These are phyloP conservation scores for Neofusicoccum parvum DNA, from an alignment of 2,329 filamentous ascomycete genomes.

Conservation along the genomic window DNA sequence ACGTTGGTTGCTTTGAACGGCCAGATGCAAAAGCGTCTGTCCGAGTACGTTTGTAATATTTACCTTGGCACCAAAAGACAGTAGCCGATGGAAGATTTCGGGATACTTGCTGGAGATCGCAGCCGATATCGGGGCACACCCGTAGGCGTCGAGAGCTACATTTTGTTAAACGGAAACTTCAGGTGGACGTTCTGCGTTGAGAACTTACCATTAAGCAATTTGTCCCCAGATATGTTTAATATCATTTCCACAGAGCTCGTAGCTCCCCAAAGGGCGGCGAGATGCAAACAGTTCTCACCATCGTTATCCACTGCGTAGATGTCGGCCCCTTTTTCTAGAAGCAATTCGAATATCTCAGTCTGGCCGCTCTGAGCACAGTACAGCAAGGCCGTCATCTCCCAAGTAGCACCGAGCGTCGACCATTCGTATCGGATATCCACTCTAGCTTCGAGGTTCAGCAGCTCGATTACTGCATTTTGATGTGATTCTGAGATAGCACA, in stretches of 20 bases:
- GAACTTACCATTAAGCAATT: not conserved
- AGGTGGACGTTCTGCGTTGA: not conserved
- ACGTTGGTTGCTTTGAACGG: not conserved
- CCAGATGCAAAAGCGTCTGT: not conserved
- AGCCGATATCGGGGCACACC: not conserved
- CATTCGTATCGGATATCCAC: not conserved
- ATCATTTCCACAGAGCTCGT: not conserved
- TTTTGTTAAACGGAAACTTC: too few species aligned
- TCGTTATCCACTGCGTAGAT: not conserved
- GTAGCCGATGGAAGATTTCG: not conserved
- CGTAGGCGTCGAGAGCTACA: not conserved
- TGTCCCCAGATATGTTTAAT: fast-evolving
- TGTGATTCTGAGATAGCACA: fast-evolving
- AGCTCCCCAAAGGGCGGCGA: fast-evolving
- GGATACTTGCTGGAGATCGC: fast-evolving
- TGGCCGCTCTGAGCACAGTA: fast-evolving
- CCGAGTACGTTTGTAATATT: not conserved
- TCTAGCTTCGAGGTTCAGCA: not conserved
- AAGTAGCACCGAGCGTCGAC: too few species aligned
- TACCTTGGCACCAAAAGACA: not conserved
- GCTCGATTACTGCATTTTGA: too few species aligned
- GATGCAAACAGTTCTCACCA: not conserved
- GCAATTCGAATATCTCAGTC: not conserved
- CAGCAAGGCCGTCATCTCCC: not conserved
- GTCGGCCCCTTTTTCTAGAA: not conserved